A percentile compares a stretch with the other conserved stretches of the same genome.
phyloP scores from a whole-genome alignment of 257 asterid genomes.

The Osmanthus fragrans region DNA sequence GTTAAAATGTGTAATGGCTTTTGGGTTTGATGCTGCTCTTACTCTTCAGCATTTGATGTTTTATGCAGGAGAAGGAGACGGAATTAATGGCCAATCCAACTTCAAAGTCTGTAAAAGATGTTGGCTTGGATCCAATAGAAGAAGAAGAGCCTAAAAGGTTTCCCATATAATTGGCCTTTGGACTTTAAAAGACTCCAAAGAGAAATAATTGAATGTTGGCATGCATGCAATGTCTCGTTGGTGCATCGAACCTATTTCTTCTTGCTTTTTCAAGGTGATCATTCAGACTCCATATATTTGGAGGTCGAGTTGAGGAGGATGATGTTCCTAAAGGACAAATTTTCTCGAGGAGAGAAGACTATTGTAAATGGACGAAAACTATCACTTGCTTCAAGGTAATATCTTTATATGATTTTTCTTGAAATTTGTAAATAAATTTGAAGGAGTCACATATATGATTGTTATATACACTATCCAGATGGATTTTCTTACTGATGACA shows the following conservation, averaged over 20 bases:
- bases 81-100: slow-evolving; percentile 38
- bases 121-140: slow-evolving; percentile 80
- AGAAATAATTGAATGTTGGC: slow-evolving; percentile 85
- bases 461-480: too few relatives aligned
- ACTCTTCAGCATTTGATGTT: neutral
- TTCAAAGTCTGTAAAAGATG: slow-evolving; percentile 55
- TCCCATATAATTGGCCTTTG: slow-evolving; percentile 54
- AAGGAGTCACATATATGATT: too few relatives aligned
- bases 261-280: slow-evolving; percentile 87
- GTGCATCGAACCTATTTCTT: slow-evolving; percentile 85
- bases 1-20: neutral
- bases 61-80: slow-evolving; percentile 39
- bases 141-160: slow-evolving; percentile 57
- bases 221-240: slow-evolving; percentile 70
- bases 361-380: slow-evolving; percentile 53
- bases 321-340: slow-evolving; percentile 65
- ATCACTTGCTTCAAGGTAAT: slow-evolving; percentile 68
- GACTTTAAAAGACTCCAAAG: slow-evolving; percentile 78
- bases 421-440: too few relatives aligned
- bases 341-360: slow-evolving; percentile 60
- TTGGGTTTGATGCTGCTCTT: neutral
- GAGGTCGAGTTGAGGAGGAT: slow-evolving; percentile 86
- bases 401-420: slow-evolving; percentile 1
- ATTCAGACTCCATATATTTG: slow-evolving; percentile 80
- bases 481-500: too few relatives aligned